Percentiles rank a stretch among this genome's conserved stretches.
These are phyloP conservation scores for Mentha longifolia DNA, from an alignment of 257 asterid genomes.

Conservation along the genomic window DNA sequence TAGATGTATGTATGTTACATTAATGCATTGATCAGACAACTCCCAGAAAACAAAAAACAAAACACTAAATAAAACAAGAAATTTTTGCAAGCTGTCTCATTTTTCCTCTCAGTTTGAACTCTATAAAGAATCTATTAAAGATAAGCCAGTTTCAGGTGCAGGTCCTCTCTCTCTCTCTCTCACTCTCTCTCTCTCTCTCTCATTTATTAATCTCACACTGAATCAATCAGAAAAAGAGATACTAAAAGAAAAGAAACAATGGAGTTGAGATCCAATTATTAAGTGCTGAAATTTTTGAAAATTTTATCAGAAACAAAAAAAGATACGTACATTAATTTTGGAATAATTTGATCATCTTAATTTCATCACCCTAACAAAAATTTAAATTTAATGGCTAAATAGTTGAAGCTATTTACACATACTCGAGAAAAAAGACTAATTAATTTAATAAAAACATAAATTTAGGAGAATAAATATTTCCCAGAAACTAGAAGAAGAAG, in stretches of 20 bases:
- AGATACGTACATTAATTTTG: background rate
- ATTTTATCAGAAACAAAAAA: background rate
- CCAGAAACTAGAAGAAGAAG: background rate
- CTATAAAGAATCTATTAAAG: constrained; percentile 44
- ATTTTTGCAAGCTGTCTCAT: constrained; percentile 43
- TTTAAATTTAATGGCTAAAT: background rate
- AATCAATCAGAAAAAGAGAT: constrained; percentile 50
- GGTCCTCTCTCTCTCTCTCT: constrained; percentile 28
- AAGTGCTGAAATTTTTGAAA: background rate
- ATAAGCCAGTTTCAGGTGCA: constrained; percentile 39
- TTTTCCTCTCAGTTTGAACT: constrained; percentile 41
- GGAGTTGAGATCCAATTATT: background rate
- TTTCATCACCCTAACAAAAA: constrained; percentile 35
- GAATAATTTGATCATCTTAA: constrained; percentile 14
- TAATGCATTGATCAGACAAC: constrained; percentile 63
- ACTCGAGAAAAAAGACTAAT: constrained; percentile 19
- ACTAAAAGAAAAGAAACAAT: constrained; percentile 4
- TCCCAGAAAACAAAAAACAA: constrained; percentile 41
- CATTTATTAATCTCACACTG: constrained; percentile 75
- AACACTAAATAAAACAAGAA: too few relatives aligned
- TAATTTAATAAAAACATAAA: background rate
- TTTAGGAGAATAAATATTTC: constrained; percentile 6
- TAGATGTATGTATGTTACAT: constrained; percentile 70
- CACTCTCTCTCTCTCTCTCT: constrained; percentile 24
- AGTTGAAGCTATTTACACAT: constrained; percentile 43